Base-by-base conservation (phyloP, 179 eudicot genomes). In the Sideroxylon spinosum region DNA sequence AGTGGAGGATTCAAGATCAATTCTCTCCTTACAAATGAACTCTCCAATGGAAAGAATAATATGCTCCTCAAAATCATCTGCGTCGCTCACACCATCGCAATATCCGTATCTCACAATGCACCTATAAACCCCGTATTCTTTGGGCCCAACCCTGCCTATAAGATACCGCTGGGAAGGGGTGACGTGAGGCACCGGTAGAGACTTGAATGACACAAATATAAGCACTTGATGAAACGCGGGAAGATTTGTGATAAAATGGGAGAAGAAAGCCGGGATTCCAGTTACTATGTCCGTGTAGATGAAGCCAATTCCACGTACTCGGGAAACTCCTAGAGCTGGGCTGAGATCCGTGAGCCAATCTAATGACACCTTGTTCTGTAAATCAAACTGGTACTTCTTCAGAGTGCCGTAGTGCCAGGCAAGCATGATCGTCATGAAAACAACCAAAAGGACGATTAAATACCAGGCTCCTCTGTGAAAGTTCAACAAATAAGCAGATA, bases 91-190 rank as follows among this genome's bases (percentile, higher is more conserved):
- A 71, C 66, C 75, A 64, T 93, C 98, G 57, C 90, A 84, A 67
- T 95, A 95, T 5, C 98, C 98, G 68, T 93, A 90, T 44, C 93
- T 89, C 3, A 93, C 96, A 72, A 95, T 89, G 85, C 97, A 92
- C 62, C 98, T 71, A 44, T 93, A 95, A 0, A 95, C 83, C 14
- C 81, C 85, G 78, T 87, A 87, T 75, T 91, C 97, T 70, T 85
- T 91, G 0, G 93, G 91, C 50, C 98, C 98, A 6, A 95, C 88
- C 76, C 98, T 86, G 57, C 97, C 97, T 0, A 91, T 82, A 56
- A 95, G 87, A 79, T 86, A 95, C 10, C 97, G 79, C 72, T 85
- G 88, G 73, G 80, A 86, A 7, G 88, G 83, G 71, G 63, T 80
- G 3, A 92, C 84, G 76, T 86, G 86, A 25, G 97, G 92, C 59